Evolutionary conservation across 352 stramenopile genomes (phyloP).

Genomic region (Blastocystis sp.): DNA sequence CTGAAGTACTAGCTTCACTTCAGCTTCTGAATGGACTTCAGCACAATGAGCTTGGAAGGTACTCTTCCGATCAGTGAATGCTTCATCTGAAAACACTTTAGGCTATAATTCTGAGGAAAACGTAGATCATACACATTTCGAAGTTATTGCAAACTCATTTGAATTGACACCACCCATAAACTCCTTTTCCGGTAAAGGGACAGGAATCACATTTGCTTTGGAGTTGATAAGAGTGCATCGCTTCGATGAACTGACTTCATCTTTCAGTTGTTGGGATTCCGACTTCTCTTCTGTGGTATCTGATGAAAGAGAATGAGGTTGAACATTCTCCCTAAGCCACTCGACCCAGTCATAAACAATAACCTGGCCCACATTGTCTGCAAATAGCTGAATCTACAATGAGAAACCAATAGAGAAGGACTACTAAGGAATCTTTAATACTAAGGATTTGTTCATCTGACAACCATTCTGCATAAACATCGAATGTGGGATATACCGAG

Average conservation of each 20-base stretch:
- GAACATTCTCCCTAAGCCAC: constrained; percentile 63
- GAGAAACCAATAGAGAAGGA: not conserved
- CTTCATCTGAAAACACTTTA: constrained; percentile 50
- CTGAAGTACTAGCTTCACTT: constrained; percentile 50
- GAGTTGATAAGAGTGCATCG: not conserved
- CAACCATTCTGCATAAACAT: constrained; percentile 57
- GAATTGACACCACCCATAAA: not conserved
- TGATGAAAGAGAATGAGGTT: not conserved
- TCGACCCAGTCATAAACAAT: constrained; percentile 65
- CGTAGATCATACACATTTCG: constrained; percentile 1
- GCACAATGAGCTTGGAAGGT: constrained; percentile 65
- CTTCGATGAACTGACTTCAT: too few species aligned
- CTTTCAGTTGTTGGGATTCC: not conserved
- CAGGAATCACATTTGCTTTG: not conserved
- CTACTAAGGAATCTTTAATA: constrained; percentile 46
- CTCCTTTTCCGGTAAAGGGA: constrained; percentile 43
- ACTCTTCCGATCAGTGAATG: constrained; percentile 58
- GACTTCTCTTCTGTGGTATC: not conserved
- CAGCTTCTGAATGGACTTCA: constrained; percentile 49
- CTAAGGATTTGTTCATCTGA: constrained; percentile 9
- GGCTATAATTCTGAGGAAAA: not conserved
- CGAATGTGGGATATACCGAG: constrained; percentile 19
- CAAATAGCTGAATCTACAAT: constrained; percentile 48
- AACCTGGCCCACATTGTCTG: constrained; percentile 37
- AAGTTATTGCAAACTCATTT: not conserved